These are phyloP conservation scores for Astrothelium macrocarpum DNA, from an alignment of 495 filamentous ascomycete species.

Conservation along the genomic window DNA sequence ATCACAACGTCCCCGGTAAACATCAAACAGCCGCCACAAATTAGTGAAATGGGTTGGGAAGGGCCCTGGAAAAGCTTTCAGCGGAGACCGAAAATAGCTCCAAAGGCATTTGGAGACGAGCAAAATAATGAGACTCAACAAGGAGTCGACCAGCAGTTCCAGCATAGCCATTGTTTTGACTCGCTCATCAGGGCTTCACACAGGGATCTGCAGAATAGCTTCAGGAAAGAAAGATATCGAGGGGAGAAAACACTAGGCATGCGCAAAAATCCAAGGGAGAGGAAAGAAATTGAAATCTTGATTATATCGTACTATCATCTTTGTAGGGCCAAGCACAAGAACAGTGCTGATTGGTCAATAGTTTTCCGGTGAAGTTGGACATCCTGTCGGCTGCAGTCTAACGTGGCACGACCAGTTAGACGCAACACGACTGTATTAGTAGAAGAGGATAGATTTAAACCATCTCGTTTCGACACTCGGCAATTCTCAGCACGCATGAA, in stretches of 20 bases:
- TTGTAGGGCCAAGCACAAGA: not conserved
- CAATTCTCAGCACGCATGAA: not conserved
- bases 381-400: not conserved
- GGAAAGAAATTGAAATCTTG: not conserved
- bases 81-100: not conserved
- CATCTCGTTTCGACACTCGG: not conserved
- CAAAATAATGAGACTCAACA: not conserved
- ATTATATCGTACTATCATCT: not conserved
- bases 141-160: not conserved
- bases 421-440: not conserved
- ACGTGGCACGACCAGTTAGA: not conserved
- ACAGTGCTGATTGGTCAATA: not conserved
- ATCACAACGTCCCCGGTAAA: slow-evolving; percentile 10
- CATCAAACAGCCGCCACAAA: slow-evolving; percentile 45
- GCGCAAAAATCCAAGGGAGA: not conserved
- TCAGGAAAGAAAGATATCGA: not conserved
- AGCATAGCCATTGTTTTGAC: not conserved
- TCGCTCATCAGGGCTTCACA: not conserved
- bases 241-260: not conserved
- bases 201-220: not conserved
- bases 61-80: slow-evolving; percentile 53
- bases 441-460: not conserved
- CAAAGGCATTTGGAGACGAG: not conserved
- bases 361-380: not conserved
- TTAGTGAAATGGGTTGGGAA: slow-evolving; percentile 63